Evolutionary conservation across 2,329 filamentous ascomycete species (phyloP), one percentile per base, ranked within the genome.

Genomic region (Ophiostoma ips): DNA sequence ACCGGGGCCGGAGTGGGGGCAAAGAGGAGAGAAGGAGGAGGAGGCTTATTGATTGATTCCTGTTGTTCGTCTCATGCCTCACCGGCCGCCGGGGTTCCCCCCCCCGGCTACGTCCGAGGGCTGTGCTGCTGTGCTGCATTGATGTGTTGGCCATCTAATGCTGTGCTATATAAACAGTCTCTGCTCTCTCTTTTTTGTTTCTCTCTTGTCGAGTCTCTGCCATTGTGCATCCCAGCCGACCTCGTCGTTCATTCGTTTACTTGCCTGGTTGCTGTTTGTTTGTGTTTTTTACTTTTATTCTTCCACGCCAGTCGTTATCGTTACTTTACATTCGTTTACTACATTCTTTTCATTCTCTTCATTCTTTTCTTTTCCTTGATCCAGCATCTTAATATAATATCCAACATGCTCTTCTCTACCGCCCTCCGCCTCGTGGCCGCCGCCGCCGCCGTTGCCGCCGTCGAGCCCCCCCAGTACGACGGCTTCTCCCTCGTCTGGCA

Each of bases 401-500:
- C n/a, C 43, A 45, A 45, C 16, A 45, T 45, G 43, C 16, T 34
- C 43, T 45, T 45, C 43, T 31, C 41, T 13, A 44, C 16, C 15
- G 18, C 43, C 18, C 30, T 45, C 30, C 24, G 16, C 12, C 43
- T 45, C 10, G 43, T 33, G 28, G 43, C 43, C 3, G 43, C 43
- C 12, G 43, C 43, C 16, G 16, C 43, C 11, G 8, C 43, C 11
- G 64, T 58, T n/a, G 54, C 59, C 0, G 71, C 71, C 38, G 62
- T 58, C 53, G 55, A 60, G 3, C 58, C 66, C 0, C 70, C 71
- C 2, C 28, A 45, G 19, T 71, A 73, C 55, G 53, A 54, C 9
- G 67, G 68, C 48, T 66, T 65, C 58, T 59, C 52, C 16, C 58
- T 62, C 7, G 43, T 69, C 36, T 76, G 69, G 69, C 60, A 66